Evolutionary conservation across 345 rosid genomes (phyloP), one percentile per base, ranked within the genome.

Genomic region (Adansonia digitata): DNA sequence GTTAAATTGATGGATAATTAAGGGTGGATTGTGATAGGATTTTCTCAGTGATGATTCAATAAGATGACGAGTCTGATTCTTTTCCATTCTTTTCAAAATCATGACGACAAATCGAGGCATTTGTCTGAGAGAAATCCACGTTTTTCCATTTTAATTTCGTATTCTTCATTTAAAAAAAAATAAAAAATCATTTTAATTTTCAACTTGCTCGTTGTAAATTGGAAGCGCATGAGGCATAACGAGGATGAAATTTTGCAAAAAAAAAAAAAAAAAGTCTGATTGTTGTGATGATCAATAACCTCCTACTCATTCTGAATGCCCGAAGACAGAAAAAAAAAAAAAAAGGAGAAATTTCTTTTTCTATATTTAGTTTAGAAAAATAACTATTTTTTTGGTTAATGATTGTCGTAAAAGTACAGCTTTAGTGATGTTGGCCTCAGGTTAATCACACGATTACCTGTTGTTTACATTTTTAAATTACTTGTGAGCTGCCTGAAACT

Each of bases 71-170:
- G 90, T 88, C 92, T 78, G 92, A 88, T 69, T 7, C 3, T 34
- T 60, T 67, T 87, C 87, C 87, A 82, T 84, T 88, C 89, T 55
- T 73, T 46, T 22, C n/a, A n/a, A 67, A 78, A 85, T 81, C 82
- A 49, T 86, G 92, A 82, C 82, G 92, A 88, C 86, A 82, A 82
- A 69, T 71, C 83, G 90, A 88, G 92, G 90, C 92, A 86, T 85
- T 88, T 88, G 90, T 85, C 92, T 81, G 92, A 86, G 92, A 81
- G 90, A 77, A 81, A 73, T 72, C 77, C 57, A 29, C 6, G 5
- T 24, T 8, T 31, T 24, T 45, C 26, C 37, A 9, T 42, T 17
- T 40, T 45, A 39, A 9, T 22, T 27, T 45, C 31, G 29, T 2
- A 0, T 27, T 64, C 4, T 0, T 10, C 59, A 43, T 43, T 42